Conservation (phyloP, 208 protist genomes). For the Vickermania spadyakhi region DNA sequence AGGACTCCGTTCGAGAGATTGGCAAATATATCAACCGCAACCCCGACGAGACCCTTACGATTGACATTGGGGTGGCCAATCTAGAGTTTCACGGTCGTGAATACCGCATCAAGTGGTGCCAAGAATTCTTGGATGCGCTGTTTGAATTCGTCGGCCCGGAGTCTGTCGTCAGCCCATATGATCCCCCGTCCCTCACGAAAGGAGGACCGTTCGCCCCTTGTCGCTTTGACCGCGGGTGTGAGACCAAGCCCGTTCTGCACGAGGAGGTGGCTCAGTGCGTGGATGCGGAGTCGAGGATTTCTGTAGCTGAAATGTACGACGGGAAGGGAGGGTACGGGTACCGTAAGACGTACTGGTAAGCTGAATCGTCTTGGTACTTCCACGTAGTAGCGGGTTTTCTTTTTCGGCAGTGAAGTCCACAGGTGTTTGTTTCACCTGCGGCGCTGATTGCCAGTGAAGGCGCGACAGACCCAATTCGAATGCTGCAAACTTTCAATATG, state of each 20-base stretch:
- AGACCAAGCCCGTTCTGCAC: slow-evolving; percentile 24
- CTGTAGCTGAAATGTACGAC: slow-evolving; percentile 57
- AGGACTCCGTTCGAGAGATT: slow-evolving; percentile 74
- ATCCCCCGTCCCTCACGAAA: slow-evolving; percentile 52
- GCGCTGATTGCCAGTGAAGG: too few relatives aligned
- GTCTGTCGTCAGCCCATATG: slow-evolving; percentile 37
- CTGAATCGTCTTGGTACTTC: neutral
- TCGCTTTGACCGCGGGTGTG: slow-evolving; percentile 41
- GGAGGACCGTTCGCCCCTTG: slow-evolving; percentile 37
- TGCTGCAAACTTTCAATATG: too few relatives aligned
- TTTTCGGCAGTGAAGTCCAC: too few relatives aligned
- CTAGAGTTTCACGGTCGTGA: slow-evolving; percentile 58
- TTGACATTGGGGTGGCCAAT: slow-evolving; percentile 59
- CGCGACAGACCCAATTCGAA: too few relatives aligned
- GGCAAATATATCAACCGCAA: slow-evolving; percentile 78
- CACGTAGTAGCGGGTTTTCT: too few relatives aligned
- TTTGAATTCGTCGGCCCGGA: slow-evolving; percentile 18
- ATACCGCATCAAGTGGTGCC: slow-evolving; percentile 73
- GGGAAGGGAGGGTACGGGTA: slow-evolving; percentile 48
- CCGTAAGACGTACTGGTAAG: slow-evolving; percentile 45
- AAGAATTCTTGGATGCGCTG: slow-evolving; percentile 36
- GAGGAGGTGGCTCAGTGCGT: slow-evolving; percentile 25
- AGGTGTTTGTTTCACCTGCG: too few relatives aligned
- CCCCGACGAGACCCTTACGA: slow-evolving; percentile 30
- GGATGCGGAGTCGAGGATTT: slow-evolving; percentile 43